phyloP scores from a whole-genome alignment of 2,329 filamentous ascomycete genomes.

The Fusarium odoratissimum region DNA sequence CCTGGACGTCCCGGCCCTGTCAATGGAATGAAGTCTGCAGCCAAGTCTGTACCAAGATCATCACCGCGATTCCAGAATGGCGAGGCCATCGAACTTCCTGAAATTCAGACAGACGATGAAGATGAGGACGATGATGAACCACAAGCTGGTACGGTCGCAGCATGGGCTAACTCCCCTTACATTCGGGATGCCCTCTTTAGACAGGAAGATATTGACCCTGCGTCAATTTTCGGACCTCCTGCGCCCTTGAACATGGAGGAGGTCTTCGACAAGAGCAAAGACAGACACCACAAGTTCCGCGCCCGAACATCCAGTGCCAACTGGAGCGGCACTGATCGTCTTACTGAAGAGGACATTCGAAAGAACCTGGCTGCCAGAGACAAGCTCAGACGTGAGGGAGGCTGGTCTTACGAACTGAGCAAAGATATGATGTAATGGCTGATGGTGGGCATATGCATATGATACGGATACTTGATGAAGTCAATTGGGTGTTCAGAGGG shows the following conservation, averaged over 20 bases:
- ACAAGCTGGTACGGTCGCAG: slow-evolving; percentile 66
- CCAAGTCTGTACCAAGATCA: slow-evolving; percentile 71
- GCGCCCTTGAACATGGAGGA: slow-evolving; percentile 94
- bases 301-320: slow-evolving; percentile 93
- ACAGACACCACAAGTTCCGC: slow-evolving; percentile 87
- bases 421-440: slow-evolving; percentile 56
- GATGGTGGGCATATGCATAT: slow-evolving; percentile 17
- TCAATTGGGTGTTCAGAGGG: slow-evolving; percentile 8
- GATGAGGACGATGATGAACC: slow-evolving; percentile 80
- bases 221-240: slow-evolving; percentile 88
- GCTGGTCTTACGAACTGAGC: slow-evolving; percentile 79
- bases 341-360: slow-evolving; percentile 89
- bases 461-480: slow-evolving; percentile 24
- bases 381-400: slow-evolving; percentile 82
- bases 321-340: slow-evolving; percentile 83
- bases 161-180: slow-evolving; percentile 91
- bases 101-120: slow-evolving; percentile 95
- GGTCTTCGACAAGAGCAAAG: slow-evolving; percentile 91
- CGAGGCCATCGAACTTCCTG: slow-evolving; percentile 90
- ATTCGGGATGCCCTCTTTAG: slow-evolving; percentile 78
- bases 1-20: slow-evolving; percentile 67
- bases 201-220: slow-evolving; percentile 88
- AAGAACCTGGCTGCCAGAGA: slow-evolving; percentile 84
- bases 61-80: slow-evolving; percentile 90
- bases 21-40: slow-evolving; percentile 62